Evolutionary conservation across 1,139 yeast genomes (phyloP), one percentile per base, ranked within the genome.

Genomic region (Pichia sp.): DNA sequence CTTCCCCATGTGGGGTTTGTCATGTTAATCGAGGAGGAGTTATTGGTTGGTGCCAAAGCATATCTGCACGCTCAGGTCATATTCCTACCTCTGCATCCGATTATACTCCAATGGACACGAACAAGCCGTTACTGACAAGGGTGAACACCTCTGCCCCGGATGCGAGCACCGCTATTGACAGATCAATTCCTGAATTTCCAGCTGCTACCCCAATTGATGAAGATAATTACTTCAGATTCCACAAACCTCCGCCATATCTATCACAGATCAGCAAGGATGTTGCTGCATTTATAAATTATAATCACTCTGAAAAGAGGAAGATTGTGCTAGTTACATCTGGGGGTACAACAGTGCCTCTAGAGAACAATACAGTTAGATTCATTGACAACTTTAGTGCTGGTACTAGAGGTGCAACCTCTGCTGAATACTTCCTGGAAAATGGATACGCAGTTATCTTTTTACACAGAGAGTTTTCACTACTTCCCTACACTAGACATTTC

Each of bases 311-410:
- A 15, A 55, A 61, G 8, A 72, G 74, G 42, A 73, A 69, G 45
- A 73, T 91, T 18, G 97, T 79, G 0, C 64, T 91, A 42, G 93
- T 91, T 4, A 91, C 97, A 0, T 79, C 91, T 10, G 99, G 99
- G n/a, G 99, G 98, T 26, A 91, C 98, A 1, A 89, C 97, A 0
- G 99, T 93, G 0, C 99, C 99, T 0, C 67, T 91, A 50, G 99
- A 91, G 55, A 88, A 88, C 62, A 91, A 93, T 56, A 93, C 98
- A 0, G 98, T 91, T 14, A 65, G 99, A 44, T 91, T 91, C 62
- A 88, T 91, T 56, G 99, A 91, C 61, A 91, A 91, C 59, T 93
- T 93, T 61, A 82, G 95, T 52, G 97, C 97, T 22, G 98, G 98
- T 20, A 91, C 97, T 1, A 74, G 99, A 62, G 98, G 98, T 42